phyloP scores from a whole-genome alignment of 1,284 basidiomycete genomes.

The Tremellales sp. region DNA sequence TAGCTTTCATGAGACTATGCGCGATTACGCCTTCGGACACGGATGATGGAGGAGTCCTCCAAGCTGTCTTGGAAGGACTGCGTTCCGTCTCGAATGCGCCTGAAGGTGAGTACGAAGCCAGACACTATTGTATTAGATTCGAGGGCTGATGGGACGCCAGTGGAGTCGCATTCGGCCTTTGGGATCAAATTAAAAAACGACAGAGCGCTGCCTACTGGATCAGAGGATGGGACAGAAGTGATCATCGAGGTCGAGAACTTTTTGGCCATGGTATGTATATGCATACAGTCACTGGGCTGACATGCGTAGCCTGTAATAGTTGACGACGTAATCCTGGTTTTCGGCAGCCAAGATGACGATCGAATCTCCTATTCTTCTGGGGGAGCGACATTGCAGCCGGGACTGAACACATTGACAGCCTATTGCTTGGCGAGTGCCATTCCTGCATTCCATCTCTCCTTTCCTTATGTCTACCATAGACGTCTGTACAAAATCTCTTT shows the following conservation, averaged over 20 bases:
- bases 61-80: slow-evolving; percentile 18
- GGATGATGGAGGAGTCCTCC: slow-evolving; percentile 7
- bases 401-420: slow-evolving; percentile 28
- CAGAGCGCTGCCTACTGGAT: neutral
- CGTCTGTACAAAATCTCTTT: slow-evolving; percentile 26
- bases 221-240: slow-evolving; percentile 26
- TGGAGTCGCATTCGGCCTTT: slow-evolving; percentile 35
- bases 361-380: slow-evolving; percentile 29
- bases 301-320: slow-evolving; percentile 22
- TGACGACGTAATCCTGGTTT: slow-evolving; percentile 27
- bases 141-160: slow-evolving; percentile 7
- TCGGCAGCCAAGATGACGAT: slow-evolving; percentile 28
- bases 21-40: slow-evolving; percentile 8
- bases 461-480: slow-evolving; percentile 10
- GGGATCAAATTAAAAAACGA: too few species aligned
- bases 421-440: slow-evolving; percentile 32
- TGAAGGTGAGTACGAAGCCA: slow-evolving; percentile 16
- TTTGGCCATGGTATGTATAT: slow-evolving; percentile 26
- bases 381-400: slow-evolving; percentile 23
- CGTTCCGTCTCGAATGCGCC: slow-evolving; percentile 10
- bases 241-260: slow-evolving; percentile 30
- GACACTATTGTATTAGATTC: neutral
- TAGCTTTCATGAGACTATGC: slow-evolving; percentile 39
- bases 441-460: neutral
- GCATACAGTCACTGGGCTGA: neutral